Base-by-base conservation (phyloP, 1,284 basidiomycete genomes). In the Ustilago bromivora region DNA sequence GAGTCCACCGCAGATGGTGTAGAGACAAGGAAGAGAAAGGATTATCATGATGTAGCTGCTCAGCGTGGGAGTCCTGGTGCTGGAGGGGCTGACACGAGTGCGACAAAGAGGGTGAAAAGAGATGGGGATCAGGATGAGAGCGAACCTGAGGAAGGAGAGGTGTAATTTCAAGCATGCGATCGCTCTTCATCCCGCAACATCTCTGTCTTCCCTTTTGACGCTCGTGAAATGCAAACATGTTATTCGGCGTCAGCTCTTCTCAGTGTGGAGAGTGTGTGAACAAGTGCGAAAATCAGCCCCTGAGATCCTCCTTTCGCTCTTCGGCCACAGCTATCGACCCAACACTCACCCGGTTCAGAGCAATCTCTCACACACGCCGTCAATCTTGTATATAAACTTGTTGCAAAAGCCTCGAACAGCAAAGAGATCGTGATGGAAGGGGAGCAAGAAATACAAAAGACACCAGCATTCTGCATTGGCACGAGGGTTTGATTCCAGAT, bases 81-180 rank as follows among this genome's bases (percentile, higher is more conserved):
- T 19, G 28, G 11, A 49, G 32, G 19, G 6, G 23, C 23, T 0
- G 32, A 23, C 34, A 32, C 55, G 6, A 51, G 8, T 23, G 13
- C 47, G 51, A 38, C 56, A 3, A 74, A 71, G 35, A 60, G 56
- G 13, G 59, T 17, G 11, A 63, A 53, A 31, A 41, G 52, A 36
- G 65, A 71, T 41, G 61, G 57, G 10, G 61, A 63, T 12, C 52
- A 47, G 4, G 66, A 62, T 36, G 66, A 69, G 17, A 62, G 57
- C 56, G 76, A 78, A 38, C 67, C 61, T 1, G 76, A 78, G 31
- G 76, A 78, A 59, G 76, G 76, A 19, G 61, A 78, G 54, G 76
- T 78, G 46, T 78, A 69, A 43, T 49, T 49, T n/a, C 19, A 28
- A 11, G 43, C 43, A 46, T 46, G 19, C 17, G 23, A 28, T 46